Evolutionary conservation across 2,329 filamentous ascomycete genomes (phyloP), one percentile per base, ranked within the genome.

Genomic region (Thermochaetoides dissita): DNA sequence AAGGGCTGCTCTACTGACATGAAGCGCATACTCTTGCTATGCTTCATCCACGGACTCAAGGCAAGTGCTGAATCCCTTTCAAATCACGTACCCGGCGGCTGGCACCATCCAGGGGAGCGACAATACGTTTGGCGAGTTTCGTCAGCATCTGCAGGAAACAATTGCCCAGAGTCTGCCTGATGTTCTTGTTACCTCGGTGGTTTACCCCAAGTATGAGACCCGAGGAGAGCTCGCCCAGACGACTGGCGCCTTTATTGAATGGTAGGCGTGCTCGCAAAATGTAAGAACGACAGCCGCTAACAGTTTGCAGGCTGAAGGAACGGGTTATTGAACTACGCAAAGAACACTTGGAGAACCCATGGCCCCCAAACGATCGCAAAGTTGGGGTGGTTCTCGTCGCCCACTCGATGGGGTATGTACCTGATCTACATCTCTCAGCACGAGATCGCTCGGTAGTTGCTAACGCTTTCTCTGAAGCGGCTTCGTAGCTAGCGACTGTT

Each of bases 371-470:
- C 37, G 82, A 93, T 51, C 79, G 82, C n/a, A 79, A 79, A 1
- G 84, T 94, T 7, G 80, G 80, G 45, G 81, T 86, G 3, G 68
- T 94, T 34, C 68, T 94, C 1, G 68, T 91, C 28, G 86, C 86
- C 1, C 87, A 94, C 59, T 88, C 82, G 3, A 94, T 79, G 80
- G 81, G 81, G 69, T 70, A 53, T 49, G 39, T 24, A 24, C 17
- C 17, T 24, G 17, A 5, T 24, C 17, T 24, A 24, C 17, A 5
- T n/a, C 17, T 24, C 17, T 24, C 17, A 24, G 5, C 17, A 24
- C 17, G 17, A 24, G 17, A 24, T 24, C 3, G 17, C 17, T 24
- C 5, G 17, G 17, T 24, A 24, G 17, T 24, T 24, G 17, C 17
- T 24, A 24, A 24, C 17, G 17, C 17, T 24, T 24, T 24, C 5